Conservation (phyloP, 192 early-diverging fungal species). For the Coemansia furcata region DNA sequence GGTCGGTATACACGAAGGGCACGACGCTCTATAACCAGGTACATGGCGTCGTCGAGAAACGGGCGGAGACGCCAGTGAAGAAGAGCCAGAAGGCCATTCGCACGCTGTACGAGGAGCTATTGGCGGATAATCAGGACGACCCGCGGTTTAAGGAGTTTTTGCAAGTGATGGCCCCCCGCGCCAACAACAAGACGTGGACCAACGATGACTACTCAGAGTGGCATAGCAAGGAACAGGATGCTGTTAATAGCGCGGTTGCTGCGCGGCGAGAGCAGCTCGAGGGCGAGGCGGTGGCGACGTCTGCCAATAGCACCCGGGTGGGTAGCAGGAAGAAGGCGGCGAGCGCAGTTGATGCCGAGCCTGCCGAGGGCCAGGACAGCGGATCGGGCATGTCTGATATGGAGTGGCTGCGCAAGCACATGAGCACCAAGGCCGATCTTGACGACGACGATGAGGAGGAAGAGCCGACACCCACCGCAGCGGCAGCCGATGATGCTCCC, state of each 20-base stretch:
- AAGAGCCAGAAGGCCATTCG: slow-evolving; percentile 46
- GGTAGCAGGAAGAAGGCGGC: not conserved
- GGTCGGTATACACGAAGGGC: slow-evolving; percentile 86
- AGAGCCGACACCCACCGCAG: not conserved
- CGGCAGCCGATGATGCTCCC: slow-evolving; percentile 11
- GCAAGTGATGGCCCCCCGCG: slow-evolving; percentile 84
- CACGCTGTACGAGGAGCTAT: slow-evolving; percentile 37
- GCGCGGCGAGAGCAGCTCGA: slow-evolving; percentile 48
- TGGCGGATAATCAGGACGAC: slow-evolving; percentile 65
- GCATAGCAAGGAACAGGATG: slow-evolving; percentile 38
- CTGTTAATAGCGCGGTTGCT: slow-evolving; percentile 31
- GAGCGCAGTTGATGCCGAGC: not conserved
- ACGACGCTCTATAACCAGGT: slow-evolving; percentile 67
- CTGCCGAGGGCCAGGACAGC: slow-evolving; percentile 3
- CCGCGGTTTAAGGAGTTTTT: slow-evolving; percentile 85
- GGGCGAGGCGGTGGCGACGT: slow-evolving; percentile 9
- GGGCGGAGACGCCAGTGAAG: slow-evolving; percentile 9
- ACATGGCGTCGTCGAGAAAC: slow-evolving; percentile 27
- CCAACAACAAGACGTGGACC: slow-evolving; percentile 78
- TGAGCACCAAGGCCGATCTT: slow-evolving; percentile 52
- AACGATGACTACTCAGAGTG: slow-evolving; percentile 75
- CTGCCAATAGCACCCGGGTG: not conserved
- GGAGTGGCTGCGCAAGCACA: slow-evolving; percentile 67
- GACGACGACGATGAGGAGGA: slow-evolving; percentile 14
- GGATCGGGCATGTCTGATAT: slow-evolving; percentile 55